phyloP scores from a whole-genome alignment of 192 early-diverging fungal genomes.

The Entrophospora sp. region DNA sequence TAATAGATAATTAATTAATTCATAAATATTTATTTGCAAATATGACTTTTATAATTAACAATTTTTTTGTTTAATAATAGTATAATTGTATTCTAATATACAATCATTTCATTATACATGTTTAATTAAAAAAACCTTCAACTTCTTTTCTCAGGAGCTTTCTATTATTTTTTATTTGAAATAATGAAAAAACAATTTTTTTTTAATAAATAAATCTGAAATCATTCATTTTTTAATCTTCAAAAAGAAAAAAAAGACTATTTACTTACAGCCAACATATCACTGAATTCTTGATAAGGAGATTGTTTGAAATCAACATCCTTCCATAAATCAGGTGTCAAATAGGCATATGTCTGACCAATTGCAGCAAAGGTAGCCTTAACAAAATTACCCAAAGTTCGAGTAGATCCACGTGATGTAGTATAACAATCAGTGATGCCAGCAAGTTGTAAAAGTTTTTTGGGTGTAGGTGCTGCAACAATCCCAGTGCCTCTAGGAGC shows the following conservation, averaged over 20 bases:
- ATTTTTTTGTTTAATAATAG: too few relatives aligned
- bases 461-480: constrained; percentile 93
- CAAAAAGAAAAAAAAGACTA: constrained; percentile 10
- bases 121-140: too few relatives aligned
- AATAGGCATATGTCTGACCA: constrained; percentile 93
- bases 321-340: constrained; percentile 94
- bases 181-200: not conserved
- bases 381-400: constrained; percentile 98
- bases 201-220: not conserved
- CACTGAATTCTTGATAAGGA: constrained; percentile 86
- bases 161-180: not conserved
- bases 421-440: constrained; percentile 99
- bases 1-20: too few relatives aligned
- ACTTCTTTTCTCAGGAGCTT: constrained; percentile 15
- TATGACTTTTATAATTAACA: too few relatives aligned
- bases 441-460: constrained; percentile 94
- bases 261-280: constrained; percentile 58
- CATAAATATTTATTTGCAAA: too few relatives aligned
- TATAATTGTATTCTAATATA: too few relatives aligned
- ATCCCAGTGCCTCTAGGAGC: constrained; percentile 99
- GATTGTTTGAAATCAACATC: constrained; percentile 80
- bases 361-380: constrained; percentile 98
- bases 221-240: too few relatives aligned
- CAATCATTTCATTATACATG: too few relatives aligned
- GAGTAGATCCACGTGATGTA: constrained; percentile 90